phyloP scores from a whole-genome alignment of 768 basidiomycete genomes.

The Boletus reticulatus region DNA sequence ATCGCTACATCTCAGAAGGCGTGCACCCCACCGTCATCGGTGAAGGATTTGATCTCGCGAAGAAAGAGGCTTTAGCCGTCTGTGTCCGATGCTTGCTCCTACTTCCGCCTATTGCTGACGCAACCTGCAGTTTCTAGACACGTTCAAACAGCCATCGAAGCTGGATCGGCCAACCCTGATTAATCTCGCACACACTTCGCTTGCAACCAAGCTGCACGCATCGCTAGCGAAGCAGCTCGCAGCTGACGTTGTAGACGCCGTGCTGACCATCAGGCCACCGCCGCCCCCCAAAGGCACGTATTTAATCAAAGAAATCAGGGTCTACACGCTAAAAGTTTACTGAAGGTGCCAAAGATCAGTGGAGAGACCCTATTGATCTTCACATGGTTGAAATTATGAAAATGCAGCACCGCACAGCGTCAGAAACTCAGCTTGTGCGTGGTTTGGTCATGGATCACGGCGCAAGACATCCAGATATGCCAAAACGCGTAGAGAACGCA shows the following conservation, averaged over 20 bases:
- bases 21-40: constrained; percentile 96
- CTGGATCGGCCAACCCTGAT: constrained; percentile 90
- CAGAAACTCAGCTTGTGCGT: constrained; percentile 93
- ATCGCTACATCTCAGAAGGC: constrained; percentile 96
- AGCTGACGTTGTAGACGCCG: constrained; percentile 93
- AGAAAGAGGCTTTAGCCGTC: constrained; percentile 90
- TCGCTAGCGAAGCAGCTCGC: constrained; percentile 84
- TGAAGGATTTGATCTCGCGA: constrained; percentile 95
- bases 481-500: constrained; percentile 95
- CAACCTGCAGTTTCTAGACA: constrained; percentile 78
- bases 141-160: constrained; percentile 74
- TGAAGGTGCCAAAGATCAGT: constrained; percentile 61
- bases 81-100: constrained; percentile 32
- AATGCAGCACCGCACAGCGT: constrained; percentile 99
- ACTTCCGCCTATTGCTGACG: constrained; percentile 19
- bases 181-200: constrained; percentile 92
- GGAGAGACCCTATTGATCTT: constrained; percentile 90
- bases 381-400: constrained; percentile 99
- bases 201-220: constrained; percentile 88
- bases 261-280: constrained; percentile 79
- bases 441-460: constrained; percentile 98
- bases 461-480: constrained; percentile 98
- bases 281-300: constrained; percentile 55
- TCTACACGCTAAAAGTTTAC: constrained; percentile 25
- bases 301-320: constrained; percentile 26